Evolutionary conservation across 2,329 filamentous ascomycete genomes (phyloP), one percentile per base, ranked within the genome.

Genomic region (Biscogniauxia sp.): DNA sequence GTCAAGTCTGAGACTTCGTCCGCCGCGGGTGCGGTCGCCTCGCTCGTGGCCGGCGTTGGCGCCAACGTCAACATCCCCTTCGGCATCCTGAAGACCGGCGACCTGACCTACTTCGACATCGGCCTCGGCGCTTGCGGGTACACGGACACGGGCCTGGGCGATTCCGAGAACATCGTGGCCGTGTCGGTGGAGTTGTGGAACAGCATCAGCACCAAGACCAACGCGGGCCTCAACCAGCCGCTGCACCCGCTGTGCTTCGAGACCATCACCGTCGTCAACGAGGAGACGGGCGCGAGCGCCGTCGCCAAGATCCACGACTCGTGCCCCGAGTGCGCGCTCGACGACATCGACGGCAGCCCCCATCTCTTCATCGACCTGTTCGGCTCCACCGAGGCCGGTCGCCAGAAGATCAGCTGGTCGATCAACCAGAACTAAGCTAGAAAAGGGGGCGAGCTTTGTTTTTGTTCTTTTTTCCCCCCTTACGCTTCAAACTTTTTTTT

Each of bases 31-130:
- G 37, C 37, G 3, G 15, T n/a, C 5, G 37, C 37, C 63, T 71
- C 63, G 63, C 54, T 66, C 60, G 63, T 71, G 37, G 65, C 68
- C 56, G 69, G 70, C 55, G 61, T 66, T 66, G 71, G 73, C 67
- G 65, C 68, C 20, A 77, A 74, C 54, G 69, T 70, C 26, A 73
- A 64, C 37, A 66, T 66, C 56, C 60, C 64, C 49, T 65, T 61
- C 52, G 62, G 19, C 58, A 23, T 60, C 67, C 28, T 80, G 75
- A 74, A 76, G 77, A 70, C 72, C 0, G 91, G 91, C 63, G 84
- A 93, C 55, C 81, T 92, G 66, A 95, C 92, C 61, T 93, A 85
- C 80, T 96, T 91, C 78, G 77, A 80, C 50, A 79, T 89, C 54
- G 91, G 88, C 51, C 72, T 89, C 8, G 88, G 89, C 61, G 76